Conservation (phyloP, 1,284 basidiomycete genomes). For the Gymnopus androsaceus region DNA sequence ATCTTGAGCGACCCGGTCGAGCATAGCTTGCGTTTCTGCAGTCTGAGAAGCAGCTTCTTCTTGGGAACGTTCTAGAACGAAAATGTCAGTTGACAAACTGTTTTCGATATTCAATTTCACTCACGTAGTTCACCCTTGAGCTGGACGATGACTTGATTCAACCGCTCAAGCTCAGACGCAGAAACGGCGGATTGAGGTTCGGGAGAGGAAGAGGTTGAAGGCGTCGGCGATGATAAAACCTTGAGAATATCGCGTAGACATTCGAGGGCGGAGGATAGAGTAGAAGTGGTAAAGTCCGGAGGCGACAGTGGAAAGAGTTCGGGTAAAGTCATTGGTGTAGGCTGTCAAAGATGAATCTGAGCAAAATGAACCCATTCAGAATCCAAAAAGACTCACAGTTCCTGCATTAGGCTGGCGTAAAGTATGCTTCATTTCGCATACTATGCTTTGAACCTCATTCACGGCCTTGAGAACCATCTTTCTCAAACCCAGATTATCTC, state of each 20-base stretch:
- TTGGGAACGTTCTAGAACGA: conserved; percentile 43
- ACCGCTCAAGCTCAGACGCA: conserved; percentile 40
- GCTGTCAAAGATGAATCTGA: conserved; percentile 35
- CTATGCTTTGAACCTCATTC: conserved; percentile 66
- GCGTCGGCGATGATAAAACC: conserved; percentile 12
- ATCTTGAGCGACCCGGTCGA: conserved; percentile 1
- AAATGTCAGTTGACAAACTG: conserved; percentile 25
- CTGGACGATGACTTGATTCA: conserved; percentile 47
- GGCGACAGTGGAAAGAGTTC: conserved; percentile 65
- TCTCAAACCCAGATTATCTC: conserved; percentile 73
- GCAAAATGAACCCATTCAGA: not conserved
- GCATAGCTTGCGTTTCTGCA: conserved; percentile 1
- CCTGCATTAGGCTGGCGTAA: conserved; percentile 39
- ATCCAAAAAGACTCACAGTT: conserved; percentile 39
- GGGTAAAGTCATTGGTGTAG: conserved; percentile 44
- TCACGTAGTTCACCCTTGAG: conserved; percentile 62
- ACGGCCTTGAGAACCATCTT: conserved; percentile 68
- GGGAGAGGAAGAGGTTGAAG: conserved; percentile 22
- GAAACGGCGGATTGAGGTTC: conserved; percentile 4
- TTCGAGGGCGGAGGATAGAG: conserved; percentile 48
- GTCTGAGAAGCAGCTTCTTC: conserved; percentile 15
- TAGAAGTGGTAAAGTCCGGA: conserved; percentile 52
- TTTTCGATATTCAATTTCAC: conserved; percentile 19
- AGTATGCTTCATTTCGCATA: conserved; percentile 43
- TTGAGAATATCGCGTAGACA: conserved; percentile 43